These are phyloP conservation scores for Colletotrichum coccodes DNA, from an alignment of 2,329 filamentous ascomycete species.

Conservation along the genomic window DNA sequence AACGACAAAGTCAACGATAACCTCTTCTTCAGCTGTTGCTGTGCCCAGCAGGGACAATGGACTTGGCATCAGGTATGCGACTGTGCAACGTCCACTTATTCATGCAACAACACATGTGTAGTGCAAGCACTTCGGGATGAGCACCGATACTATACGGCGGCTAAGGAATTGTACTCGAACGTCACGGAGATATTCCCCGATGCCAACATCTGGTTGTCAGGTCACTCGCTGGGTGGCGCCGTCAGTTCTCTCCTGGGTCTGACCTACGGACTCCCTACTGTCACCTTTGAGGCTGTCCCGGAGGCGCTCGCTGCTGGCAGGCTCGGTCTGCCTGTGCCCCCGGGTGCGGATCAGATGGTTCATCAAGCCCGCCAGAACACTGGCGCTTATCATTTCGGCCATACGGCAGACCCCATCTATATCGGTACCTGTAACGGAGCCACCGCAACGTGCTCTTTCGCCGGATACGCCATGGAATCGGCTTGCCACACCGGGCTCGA, in stretches of 20 bases:
- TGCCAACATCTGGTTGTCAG: slow-evolving; percentile 87
- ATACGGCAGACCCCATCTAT: slow-evolving; percentile 94
- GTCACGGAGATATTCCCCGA: slow-evolving; percentile 89
- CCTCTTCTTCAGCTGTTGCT: slow-evolving; percentile 97
- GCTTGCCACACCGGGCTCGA: slow-evolving; percentile 90
- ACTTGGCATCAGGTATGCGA: slow-evolving; percentile 94
- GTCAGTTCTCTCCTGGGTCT: slow-evolving; percentile 89
- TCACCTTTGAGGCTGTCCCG: slow-evolving; percentile 93
- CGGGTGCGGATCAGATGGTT: slow-evolving; percentile 75
- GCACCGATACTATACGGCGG: slow-evolving; percentile 91
- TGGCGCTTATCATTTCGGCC: slow-evolving; percentile 89
- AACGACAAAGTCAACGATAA: slow-evolving; percentile 99
- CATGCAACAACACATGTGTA: slow-evolving; percentile 93
- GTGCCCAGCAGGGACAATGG: slow-evolving; percentile 90
- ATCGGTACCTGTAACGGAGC: slow-evolving; percentile 94
- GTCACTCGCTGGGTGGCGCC: slow-evolving; percentile 92
- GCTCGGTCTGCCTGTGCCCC: slow-evolving; percentile 86
- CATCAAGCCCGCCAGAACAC: slow-evolving; percentile 79
- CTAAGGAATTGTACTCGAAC: slow-evolving; percentile 90
- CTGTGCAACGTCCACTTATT: slow-evolving; percentile 87
- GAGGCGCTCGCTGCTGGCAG: slow-evolving; percentile 88
- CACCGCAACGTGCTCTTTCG: slow-evolving; percentile 88
- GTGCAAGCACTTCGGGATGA: slow-evolving; percentile 79
- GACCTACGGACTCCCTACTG: slow-evolving; percentile 89
- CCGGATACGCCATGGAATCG: slow-evolving; percentile 92